Evolutionary conservation across 441 rosid genomes (phyloP), one percentile per base, ranked within the genome.

Genomic region (California macrophylla): DNA sequence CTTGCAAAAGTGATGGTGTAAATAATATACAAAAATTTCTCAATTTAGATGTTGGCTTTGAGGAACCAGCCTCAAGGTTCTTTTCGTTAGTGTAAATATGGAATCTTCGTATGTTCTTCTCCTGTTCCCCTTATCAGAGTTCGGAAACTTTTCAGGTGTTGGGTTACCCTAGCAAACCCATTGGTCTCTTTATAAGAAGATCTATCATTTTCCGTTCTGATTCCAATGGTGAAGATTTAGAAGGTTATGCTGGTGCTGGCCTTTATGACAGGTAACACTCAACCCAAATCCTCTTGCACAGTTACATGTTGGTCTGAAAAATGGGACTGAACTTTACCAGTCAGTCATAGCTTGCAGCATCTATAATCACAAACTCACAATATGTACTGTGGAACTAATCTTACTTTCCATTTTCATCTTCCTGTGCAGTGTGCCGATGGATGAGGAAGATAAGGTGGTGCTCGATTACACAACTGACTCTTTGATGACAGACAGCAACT

Each of bases 201-300:
- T 91, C 98, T 25, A 85, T 94, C 69, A 91, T 94, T 75, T 90
- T 91, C 76, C 83, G 98, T 66, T 94, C 98, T 4, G 98, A 94
- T 79, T 94, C 98, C 21, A 94, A 94, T 16, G 98, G 98, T 67
- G 98, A 94, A 84, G 98, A 94, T 80, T 86, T 94, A 0, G 97
- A 91, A 83, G 98, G 98, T 52, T 94, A 94, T 81, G 98, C 98
- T 42, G 98, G 98, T 76, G 98, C 98, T 61, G 98, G 98, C 54
- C 97, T 94, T 74, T 94, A 94, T 58, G 98, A 94, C 74, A 94
- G 98, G 98, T 94, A 87, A 85, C 70, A 42, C 45, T 28, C 45
- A n/a, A 20, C 6, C 67, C 42, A 29, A 38, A 26, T 66, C 69
- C 16, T 13, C 13, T 23, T 24, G 10, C 16, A 63, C 45, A 42